These are phyloP conservation scores for Trypanosoma platydactyli DNA, from an alignment of 208 protist species.

Conservation along the genomic window DNA sequence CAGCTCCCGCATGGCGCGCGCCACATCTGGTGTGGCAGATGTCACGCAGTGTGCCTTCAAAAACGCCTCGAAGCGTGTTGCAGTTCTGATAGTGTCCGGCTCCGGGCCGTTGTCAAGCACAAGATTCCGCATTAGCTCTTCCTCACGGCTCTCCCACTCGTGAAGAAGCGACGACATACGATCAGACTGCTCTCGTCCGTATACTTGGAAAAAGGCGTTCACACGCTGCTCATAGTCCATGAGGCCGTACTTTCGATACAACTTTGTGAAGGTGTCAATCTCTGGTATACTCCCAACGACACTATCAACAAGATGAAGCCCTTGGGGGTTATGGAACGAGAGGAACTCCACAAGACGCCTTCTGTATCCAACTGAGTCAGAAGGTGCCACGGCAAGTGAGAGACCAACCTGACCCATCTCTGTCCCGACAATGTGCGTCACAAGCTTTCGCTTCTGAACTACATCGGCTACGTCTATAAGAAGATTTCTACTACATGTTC, in stretches of 20 bases:
- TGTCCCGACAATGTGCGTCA: slow-evolving; percentile 62
- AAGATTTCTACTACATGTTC: slow-evolving; percentile 31
- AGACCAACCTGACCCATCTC: slow-evolving; percentile 75
- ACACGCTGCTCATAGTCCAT: slow-evolving; percentile 63
- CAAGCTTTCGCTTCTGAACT: slow-evolving; percentile 61
- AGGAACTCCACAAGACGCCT: slow-evolving; percentile 60
- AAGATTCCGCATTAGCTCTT: slow-evolving; percentile 77
- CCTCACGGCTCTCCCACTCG: slow-evolving; percentile 72
- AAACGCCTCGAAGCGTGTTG: slow-evolving; percentile 58
- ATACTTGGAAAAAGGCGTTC: slow-evolving; percentile 57
- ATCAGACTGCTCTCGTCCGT: slow-evolving; percentile 49
- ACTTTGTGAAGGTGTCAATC: slow-evolving; percentile 76
- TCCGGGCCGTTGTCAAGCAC: slow-evolving; percentile 78
- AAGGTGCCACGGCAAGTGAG: slow-evolving; percentile 59
- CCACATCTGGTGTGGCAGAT: slow-evolving; percentile 25
- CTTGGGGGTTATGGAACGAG: slow-evolving; percentile 55
- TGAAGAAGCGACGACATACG: slow-evolving; percentile 48
- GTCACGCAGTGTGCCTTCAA: slow-evolving; percentile 47
- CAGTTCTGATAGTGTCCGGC: slow-evolving; percentile 44
- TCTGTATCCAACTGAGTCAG: slow-evolving; percentile 50
- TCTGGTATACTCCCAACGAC: slow-evolving; percentile 66
- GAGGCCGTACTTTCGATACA: slow-evolving; percentile 69
- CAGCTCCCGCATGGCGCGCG: slow-evolving; percentile 24
- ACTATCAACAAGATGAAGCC: slow-evolving; percentile 51
- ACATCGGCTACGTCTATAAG: slow-evolving; percentile 45